phyloP scores from a whole-genome alignment of 2,329 filamentous ascomycete species.

The Pseudomassariella vexata region DNA sequence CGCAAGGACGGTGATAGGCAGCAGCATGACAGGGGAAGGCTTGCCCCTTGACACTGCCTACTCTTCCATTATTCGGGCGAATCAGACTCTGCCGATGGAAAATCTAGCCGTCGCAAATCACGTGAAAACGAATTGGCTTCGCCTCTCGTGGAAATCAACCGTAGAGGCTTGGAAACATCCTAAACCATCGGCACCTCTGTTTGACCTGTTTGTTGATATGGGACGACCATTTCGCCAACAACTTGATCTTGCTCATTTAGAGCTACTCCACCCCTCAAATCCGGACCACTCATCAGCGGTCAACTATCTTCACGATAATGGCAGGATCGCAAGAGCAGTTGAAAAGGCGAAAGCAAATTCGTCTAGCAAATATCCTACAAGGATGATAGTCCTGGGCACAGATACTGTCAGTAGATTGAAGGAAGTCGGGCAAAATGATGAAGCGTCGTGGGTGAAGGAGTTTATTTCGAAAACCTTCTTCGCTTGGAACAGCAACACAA shows the following conservation, averaged over 20 bases:
- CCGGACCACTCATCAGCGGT: conserved; percentile 43
- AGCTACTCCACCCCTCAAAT: conserved; percentile 47
- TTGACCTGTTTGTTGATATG: conserved; percentile 46
- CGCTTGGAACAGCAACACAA: conserved; percentile 9
- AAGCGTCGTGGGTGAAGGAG: conserved; percentile 10
- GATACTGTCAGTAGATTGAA: conserved; percentile 8
- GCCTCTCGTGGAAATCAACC: conserved; percentile 46
- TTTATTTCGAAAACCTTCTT: conserved; percentile 9
- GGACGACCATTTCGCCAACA: conserved; percentile 33
- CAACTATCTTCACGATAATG: conserved; percentile 30
- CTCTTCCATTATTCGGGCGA: conserved; percentile 39
- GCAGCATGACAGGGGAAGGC: no score
- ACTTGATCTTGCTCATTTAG: conserved; percentile 47
- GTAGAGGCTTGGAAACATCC: conserved; percentile 40
- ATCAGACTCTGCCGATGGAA: conserved; percentile 31
- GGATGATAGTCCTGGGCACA: conserved; percentile 7
- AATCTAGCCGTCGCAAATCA: conserved; percentile 28
- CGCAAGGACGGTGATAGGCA: no score
- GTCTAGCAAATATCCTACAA: neutral
- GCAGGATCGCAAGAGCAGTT: neutral
- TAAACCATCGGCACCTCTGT: conserved; percentile 40
- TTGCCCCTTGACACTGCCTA: conserved; percentile 46
- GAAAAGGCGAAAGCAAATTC: neutral
- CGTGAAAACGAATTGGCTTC: conserved; percentile 38
- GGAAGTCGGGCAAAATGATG: conserved; percentile 5